phyloP scores from a whole-genome alignment of 1,284 basidiomycete genomes.

The Sporisorium reilianum region DNA sequence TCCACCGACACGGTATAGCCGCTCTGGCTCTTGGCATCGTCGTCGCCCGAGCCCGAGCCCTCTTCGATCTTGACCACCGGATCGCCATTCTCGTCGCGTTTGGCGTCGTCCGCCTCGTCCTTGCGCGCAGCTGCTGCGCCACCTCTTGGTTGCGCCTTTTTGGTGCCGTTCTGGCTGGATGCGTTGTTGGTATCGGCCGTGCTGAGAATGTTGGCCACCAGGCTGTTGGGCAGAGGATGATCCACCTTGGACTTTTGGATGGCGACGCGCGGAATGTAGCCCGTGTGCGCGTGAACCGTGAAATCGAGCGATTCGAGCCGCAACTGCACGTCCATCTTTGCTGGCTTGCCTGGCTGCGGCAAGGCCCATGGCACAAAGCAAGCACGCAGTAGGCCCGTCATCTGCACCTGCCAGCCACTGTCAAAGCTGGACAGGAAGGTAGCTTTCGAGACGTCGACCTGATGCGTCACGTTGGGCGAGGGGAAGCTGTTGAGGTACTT shows the following conservation, averaged over 20 bases:
- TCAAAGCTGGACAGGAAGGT: slow-evolving; percentile 47
- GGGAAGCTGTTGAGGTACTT: slow-evolving; percentile 50
- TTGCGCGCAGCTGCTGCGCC: slow-evolving; percentile 19
- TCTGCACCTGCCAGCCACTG: slow-evolving; percentile 58
- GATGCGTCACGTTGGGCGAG: slow-evolving; percentile 50
- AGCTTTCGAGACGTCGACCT: slow-evolving; percentile 44
- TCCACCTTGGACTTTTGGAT: slow-evolving; percentile 52
- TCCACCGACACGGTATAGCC: slow-evolving; percentile 49
- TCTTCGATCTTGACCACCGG: slow-evolving; percentile 30
- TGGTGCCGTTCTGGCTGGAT: slow-evolving; percentile 11
- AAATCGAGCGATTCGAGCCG: slow-evolving; percentile 57
- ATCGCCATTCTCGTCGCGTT: slow-evolving; percentile 38
- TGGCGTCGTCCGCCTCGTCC: slow-evolving; percentile 27
- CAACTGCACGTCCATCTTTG: slow-evolving; percentile 39
- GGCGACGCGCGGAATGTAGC: slow-evolving; percentile 47
- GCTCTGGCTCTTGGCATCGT: slow-evolving; percentile 35
- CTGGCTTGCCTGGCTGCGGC: slow-evolving; percentile 18
- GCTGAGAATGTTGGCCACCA: slow-evolving; percentile 38
- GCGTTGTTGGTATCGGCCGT: slow-evolving; percentile 18
- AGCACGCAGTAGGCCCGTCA: slow-evolving; percentile 48
- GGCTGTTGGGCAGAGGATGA: slow-evolving; percentile 38
- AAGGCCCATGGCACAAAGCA: slow-evolving; percentile 45
- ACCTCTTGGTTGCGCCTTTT: slow-evolving; percentile 27
- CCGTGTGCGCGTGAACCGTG: slow-evolving; percentile 44
- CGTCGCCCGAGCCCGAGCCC: slow-evolving; percentile 20